Base-by-base conservation (phyloP, 78 protist species). In the Monocercomonoides exilis region DNA sequence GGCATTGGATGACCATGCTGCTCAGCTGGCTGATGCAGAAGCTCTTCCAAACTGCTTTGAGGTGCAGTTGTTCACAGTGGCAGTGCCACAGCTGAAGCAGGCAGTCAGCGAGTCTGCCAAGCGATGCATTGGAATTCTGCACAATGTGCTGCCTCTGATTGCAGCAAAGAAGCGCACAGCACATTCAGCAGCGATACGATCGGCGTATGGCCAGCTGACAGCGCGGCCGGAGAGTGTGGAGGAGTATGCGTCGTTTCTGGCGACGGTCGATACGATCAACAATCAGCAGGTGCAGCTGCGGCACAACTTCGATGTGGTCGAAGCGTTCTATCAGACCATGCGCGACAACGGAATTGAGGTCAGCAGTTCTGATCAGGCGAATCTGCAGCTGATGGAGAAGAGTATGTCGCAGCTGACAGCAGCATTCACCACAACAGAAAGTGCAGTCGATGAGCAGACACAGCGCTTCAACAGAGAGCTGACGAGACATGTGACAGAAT, bases 101-200 rank as follows among this genome's bases (percentile, higher is more conserved):
- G 0, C 0, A 32, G 38, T 91, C 41, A 2, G 1, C 21, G 89
- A 90, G n/a, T 45, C 87, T 4, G 89, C 91, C 21, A 41, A 11
- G 6, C 0, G 6, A n/a, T 88, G 91, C 88, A 79, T 88, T 64
- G 0, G 4, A 0, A 46, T 3, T 6, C 11, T 91, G 1, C 90
- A 85, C 43, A 43, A 3, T 11, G n/a, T 81, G n/a, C 77, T 91
- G 21, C 93, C 93, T n/a, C 41, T 0, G 41, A 2, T 91, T 29
- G 91, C 91, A 0, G 1, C 3, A 33, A 42, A 46, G 2, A 41
- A 45, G 82, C 77, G 80, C 79, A 0, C 4, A 6, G 79, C 2
- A 34, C 81, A 88, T 41, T 80, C 84, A 35, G 33, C 6, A 5
- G 88, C 84, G n/a, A 5, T 86, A 21, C 0, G n/a, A 35, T 32